A percentile compares a stretch with the other conserved stretches of the same genome.
These are phyloP conservation scores for Amanita polypyramis DNA, from an alignment of 768 basidiomycete genomes.

Conservation along the genomic window DNA sequence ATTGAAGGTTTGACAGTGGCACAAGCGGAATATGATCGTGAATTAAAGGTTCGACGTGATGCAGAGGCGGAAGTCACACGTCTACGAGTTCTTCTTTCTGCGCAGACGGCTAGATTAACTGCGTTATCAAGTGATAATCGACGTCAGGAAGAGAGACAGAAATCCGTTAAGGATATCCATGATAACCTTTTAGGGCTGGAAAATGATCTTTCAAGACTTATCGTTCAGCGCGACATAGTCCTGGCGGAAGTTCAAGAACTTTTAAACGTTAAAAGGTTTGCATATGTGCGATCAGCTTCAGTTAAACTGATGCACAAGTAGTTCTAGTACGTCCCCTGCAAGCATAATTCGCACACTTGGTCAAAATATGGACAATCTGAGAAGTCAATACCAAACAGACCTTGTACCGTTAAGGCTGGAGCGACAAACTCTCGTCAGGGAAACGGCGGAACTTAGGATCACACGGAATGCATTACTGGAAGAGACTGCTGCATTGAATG, in stretches of 20 bases:
- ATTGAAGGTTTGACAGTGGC: constrained; percentile 90
- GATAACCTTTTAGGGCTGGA: constrained; percentile 72
- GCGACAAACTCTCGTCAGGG: constrained; percentile 67
- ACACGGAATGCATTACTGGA: constrained; percentile 82
- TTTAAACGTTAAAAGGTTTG: constrained; percentile 58
- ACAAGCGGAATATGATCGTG: constrained; percentile 89
- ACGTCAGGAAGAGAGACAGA: constrained; percentile 68
- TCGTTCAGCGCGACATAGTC: constrained; percentile 84
- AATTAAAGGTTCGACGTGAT: constrained; percentile 79
- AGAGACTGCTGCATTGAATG: constrained; percentile 84
- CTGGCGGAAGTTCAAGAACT: constrained; percentile 93
- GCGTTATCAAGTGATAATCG: constrained; percentile 75
- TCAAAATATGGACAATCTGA: constrained; percentile 77
- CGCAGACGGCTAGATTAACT: constrained; percentile 80
- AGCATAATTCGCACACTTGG: constrained; percentile 65
- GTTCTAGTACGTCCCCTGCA: constrained; percentile 27
- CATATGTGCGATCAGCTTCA: constrained; percentile 1
- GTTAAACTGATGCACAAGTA: constrained; percentile 9
- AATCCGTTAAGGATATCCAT: constrained; percentile 69
- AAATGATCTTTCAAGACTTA: constrained; percentile 76
- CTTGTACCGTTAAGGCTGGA: constrained; percentile 77
- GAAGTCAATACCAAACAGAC: constrained; percentile 79
- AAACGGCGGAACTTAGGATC: constrained; percentile 80
- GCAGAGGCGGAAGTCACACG: constrained; percentile 88
- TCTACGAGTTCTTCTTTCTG: constrained; percentile 75